Evolutionary conservation across 768 basidiomycete genomes (phyloP).

Genomic region (Flagelloscypha sp.): DNA sequence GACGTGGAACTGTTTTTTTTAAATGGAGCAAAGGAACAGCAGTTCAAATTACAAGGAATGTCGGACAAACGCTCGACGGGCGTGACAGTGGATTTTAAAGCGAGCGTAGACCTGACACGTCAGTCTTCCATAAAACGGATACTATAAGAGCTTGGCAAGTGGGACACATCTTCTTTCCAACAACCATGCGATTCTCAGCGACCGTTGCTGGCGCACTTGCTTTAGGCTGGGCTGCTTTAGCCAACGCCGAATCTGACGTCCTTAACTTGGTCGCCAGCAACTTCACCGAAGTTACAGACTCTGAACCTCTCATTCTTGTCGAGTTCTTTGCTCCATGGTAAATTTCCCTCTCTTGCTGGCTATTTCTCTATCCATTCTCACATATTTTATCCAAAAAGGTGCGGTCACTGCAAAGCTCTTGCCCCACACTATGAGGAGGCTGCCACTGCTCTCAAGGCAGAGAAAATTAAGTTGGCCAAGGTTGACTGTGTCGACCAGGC

Average conservation of each 20-base stretch:
- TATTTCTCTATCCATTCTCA: not conserved
- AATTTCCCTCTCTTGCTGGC: constrained; percentile 1
- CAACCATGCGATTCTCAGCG: constrained; percentile 60
- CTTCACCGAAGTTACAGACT: constrained; percentile 59
- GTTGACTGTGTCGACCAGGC: constrained; percentile 95
- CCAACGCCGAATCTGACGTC: constrained; percentile 69
- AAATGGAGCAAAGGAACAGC: no score
- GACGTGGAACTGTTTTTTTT: no score
- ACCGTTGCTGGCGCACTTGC: constrained; percentile 45
- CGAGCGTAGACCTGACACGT: constrained; percentile 51
- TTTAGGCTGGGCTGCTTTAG: constrained; percentile 42
- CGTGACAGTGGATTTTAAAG: no score
- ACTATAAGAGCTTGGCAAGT: constrained; percentile 10
- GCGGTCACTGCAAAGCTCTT: constrained; percentile 92
- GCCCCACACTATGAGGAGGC: constrained; percentile 94
- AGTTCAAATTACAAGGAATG: not conserved
- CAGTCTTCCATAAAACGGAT: constrained; percentile 28
- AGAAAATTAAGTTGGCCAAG: constrained; percentile 85
- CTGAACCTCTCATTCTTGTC: constrained; percentile 73
- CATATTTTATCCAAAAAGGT: constrained; percentile 40
- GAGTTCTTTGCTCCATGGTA: constrained; percentile 95
- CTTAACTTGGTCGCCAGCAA: constrained; percentile 59
- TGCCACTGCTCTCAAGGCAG: constrained; percentile 86
- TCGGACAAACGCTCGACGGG: not conserved
- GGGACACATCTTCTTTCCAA: constrained; percentile 13